Base-by-base conservation (phyloP, 805 yeast species). In the Grigorovia humatica region DNA sequence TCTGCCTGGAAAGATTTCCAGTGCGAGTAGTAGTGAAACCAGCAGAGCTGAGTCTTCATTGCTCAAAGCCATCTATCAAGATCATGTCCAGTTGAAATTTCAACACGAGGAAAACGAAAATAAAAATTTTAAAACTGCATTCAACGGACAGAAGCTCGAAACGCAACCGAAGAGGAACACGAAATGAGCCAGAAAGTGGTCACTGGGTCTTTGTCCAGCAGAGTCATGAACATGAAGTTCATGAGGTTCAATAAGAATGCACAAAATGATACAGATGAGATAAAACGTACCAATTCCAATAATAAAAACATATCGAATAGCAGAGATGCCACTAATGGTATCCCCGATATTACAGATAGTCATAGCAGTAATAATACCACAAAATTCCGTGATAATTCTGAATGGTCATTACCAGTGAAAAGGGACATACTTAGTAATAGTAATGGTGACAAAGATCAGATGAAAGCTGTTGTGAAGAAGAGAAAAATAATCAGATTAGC, bases 221-320 rank as follows among this genome's bases (percentile, higher is more conserved):
- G 88, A 60, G 86, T 88, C 59, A 72, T 83, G 81, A 84, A 83
- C 77, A 88, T 88, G 96, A 88, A 87, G 74, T 82, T 81, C 71
- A 78, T 80, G 82, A 71, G 66, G 46, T 65, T 74, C 35, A 78
- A 76, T 13, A 74, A 68, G 40, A 62, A 64, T 11, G 66, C 64
- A 12, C 62, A 59, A 51, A 61, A 62, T 51, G 60, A 63, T 32
- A 61, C 69, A 32, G 67, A 66, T 19, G 71, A 68, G 44, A 70
- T 62, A 30, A 55, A 58, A 20, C 61, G 62, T 45, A 69, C 63
- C 46, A 76, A 71, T 51, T 32, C 15, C 15, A 61, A 76, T 17
- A 68, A 64, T 46, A 85, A 81, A 47, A 48, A 44, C 13, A 54
- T 53, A 32, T 13, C 15, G 11, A 32, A 32, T 3, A 47, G 46